A percentile compares a stretch with the other conserved stretches of the same genome.
These are phyloP conservation scores for Tillandsia leiboldiana DNA, from an alignment of 176 grass and related monocot genomes.

Conservation along the genomic window DNA sequence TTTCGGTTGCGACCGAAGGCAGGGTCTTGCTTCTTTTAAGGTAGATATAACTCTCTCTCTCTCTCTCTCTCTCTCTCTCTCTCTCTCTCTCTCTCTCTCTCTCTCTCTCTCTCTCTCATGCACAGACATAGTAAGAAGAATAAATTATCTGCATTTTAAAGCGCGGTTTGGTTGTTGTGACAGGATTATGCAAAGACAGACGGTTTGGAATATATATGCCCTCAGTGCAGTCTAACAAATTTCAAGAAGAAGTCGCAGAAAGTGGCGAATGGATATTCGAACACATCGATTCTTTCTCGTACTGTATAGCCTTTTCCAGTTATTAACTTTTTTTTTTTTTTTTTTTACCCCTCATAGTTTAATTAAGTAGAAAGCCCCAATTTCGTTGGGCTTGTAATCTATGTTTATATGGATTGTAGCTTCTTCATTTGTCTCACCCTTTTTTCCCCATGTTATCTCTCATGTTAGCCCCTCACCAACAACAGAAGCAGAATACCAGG, in stretches of 20 bases:
- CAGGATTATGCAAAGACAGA: slow-evolving; percentile 99
- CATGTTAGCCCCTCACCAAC: no score
- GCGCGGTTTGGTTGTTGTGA: neutral
- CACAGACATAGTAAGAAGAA: neutral
- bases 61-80: neutral
- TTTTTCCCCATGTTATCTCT: no score
- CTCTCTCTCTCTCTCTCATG: neutral
- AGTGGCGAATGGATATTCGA: slow-evolving; percentile 57
- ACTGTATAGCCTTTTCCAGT: slow-evolving; percentile 38
- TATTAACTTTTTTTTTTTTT: slow-evolving; percentile 8
- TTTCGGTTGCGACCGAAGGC: slow-evolving; percentile 91
- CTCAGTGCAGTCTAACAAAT: slow-evolving; percentile 83
- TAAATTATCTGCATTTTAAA: neutral
- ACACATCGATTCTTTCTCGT: slow-evolving; percentile 36
- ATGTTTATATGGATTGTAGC: no score
- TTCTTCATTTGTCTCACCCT: no score
- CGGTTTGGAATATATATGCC: slow-evolving; percentile 96
- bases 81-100: neutral
- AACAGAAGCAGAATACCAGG: no score
- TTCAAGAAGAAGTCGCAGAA: slow-evolving; percentile 73
- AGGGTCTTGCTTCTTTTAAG: slow-evolving; percentile 90
- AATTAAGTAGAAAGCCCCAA: neutral
- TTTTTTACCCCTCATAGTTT: slow-evolving; percentile 9
- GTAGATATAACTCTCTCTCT: slow-evolving; percentile 18
- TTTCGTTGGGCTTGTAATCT: neutral